phyloP scores from a whole-genome alignment of 2,329 filamentous ascomycete genomes.

The Arthrobotrys pseudoclavata region DNA sequence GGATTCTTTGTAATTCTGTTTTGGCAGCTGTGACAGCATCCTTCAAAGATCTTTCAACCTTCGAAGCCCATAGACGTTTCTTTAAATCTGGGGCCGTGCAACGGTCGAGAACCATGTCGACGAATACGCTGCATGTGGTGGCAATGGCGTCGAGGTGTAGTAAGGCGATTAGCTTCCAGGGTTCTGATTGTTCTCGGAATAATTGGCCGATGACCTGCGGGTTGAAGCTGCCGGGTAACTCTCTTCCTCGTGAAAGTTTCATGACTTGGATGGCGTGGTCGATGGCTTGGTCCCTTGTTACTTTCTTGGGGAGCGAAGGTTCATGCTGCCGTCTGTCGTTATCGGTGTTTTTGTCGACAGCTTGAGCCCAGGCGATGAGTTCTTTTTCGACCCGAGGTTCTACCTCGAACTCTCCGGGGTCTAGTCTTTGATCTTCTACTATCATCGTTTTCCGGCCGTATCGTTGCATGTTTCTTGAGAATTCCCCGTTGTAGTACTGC shows the following conservation, averaged over 20 bases:
- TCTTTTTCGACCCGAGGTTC: constrained; percentile 36
- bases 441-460: constrained; percentile 62
- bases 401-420: constrained; percentile 43
- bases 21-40: constrained; percentile 22
- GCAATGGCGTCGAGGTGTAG: constrained; percentile 62
- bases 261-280: constrained; percentile 58
- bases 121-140: constrained; percentile 63
- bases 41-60: constrained; percentile 39
- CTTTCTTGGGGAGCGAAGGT: constrained; percentile 28
- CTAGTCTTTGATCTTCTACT: constrained; percentile 29
- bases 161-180: constrained; percentile 65
- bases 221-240: constrained; percentile 65
- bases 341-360: constrained; percentile 25
- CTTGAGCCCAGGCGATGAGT: constrained; percentile 30
- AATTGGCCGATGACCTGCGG: constrained; percentile 64
- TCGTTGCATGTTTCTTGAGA: constrained; percentile 63
- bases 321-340: constrained; percentile 5
- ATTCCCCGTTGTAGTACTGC: constrained; percentile 65
- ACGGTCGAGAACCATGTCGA: constrained; percentile 62
- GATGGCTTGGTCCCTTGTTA: constrained; percentile 38
- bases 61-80: constrained; percentile 52
- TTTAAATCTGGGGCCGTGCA: constrained; percentile 62
- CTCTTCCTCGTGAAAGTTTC: constrained; percentile 64
- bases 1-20: constrained; percentile 42
- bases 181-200: constrained; percentile 65